A percentile compares a stretch with the other conserved stretches of the same genome.
Evolutionary conservation across 2,329 filamentous ascomycete genomes (phyloP).

Genomic region (Penicillium thymicola): DNA sequence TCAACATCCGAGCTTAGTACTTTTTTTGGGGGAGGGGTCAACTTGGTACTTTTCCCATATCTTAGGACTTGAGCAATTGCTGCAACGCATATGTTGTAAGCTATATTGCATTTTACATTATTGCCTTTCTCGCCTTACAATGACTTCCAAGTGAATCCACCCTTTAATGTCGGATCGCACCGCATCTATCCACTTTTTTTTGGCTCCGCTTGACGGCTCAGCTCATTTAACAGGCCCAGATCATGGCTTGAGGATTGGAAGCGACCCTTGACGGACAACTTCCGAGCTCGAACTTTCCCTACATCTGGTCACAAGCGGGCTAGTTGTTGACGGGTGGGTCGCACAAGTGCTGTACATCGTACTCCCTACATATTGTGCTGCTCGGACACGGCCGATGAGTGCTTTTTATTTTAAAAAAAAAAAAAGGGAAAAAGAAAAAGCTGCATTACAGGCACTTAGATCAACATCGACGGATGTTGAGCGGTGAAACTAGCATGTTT

Average conservation of each 20-base stretch:
- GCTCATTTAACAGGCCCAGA: background rate
- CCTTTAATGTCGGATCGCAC: conserved; percentile 11
- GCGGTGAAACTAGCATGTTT: conserved; percentile 17
- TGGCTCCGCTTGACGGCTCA: conserved; percentile 10
- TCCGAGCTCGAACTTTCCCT: conserved; percentile 9
- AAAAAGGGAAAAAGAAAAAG: background rate
- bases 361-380: conserved; percentile 7
- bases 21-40: no score
- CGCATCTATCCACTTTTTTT: conserved; percentile 8
- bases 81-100: background rate
- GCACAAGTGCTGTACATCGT: background rate
- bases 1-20: conserved; percentile 23
- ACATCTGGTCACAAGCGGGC: background rate
- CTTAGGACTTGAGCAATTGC: background rate
- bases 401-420: conserved; percentile 4
- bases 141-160: conserved; percentile 3
- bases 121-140: background rate
- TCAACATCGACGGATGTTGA: conserved; percentile 15
- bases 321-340: conserved; percentile 8
- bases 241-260: background rate
- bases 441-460: conserved; percentile 8
- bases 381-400: conserved; percentile 6
- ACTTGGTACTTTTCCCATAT: no score
- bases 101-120: background rate
- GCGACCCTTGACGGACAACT: conserved; percentile 18